Conservation (phyloP, 2,329 filamentous ascomycete genomes). For the Trichoderma sp. region DNA sequence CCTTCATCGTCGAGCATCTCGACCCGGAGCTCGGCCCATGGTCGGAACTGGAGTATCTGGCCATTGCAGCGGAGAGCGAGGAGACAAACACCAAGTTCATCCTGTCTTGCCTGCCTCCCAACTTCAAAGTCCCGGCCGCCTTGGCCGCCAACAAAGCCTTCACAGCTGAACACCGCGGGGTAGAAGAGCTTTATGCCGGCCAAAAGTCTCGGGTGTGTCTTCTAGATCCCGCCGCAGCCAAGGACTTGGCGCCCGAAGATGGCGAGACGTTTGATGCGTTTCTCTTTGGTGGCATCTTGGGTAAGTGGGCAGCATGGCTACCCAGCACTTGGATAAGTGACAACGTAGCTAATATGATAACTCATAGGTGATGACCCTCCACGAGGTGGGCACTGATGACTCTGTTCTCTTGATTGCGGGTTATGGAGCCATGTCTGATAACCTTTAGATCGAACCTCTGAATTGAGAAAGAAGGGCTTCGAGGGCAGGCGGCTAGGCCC, state of each 20-base stretch:
- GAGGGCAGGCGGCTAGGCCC: slow-evolving; percentile 83
- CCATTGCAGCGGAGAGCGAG: slow-evolving; percentile 81
- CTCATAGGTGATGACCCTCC: slow-evolving; percentile 84
- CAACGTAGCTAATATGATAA: slow-evolving; percentile 28
- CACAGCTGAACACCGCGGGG: slow-evolving; percentile 71
- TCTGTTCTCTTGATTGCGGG: background rate
- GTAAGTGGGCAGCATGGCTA: slow-evolving; percentile 50
- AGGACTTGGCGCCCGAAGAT: slow-evolving; percentile 83
- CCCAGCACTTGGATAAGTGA: background rate
- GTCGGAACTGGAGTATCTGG: slow-evolving; percentile 90
- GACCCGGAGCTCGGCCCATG: slow-evolving; percentile 91
- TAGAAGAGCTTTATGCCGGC: slow-evolving; percentile 77
- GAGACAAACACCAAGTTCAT: slow-evolving; percentile 69
- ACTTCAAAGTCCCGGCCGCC: slow-evolving; percentile 64
- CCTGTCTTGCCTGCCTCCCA: slow-evolving; percentile 75
- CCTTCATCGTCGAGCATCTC: slow-evolving; percentile 94
- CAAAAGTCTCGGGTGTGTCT: slow-evolving; percentile 80
- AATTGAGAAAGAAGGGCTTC: slow-evolving; percentile 92
- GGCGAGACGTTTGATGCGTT: slow-evolving; percentile 84
- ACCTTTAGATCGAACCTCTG: slow-evolving; percentile 83
- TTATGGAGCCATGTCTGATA: background rate
- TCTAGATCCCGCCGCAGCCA: slow-evolving; percentile 79
- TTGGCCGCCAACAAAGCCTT: slow-evolving; percentile 62
- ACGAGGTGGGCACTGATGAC: slow-evolving; percentile 62
- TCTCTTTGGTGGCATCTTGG: slow-evolving; percentile 92